phyloP scores from a whole-genome alignment of 495 filamentous ascomycete species.

The Podospora pseudoanserina region DNA sequence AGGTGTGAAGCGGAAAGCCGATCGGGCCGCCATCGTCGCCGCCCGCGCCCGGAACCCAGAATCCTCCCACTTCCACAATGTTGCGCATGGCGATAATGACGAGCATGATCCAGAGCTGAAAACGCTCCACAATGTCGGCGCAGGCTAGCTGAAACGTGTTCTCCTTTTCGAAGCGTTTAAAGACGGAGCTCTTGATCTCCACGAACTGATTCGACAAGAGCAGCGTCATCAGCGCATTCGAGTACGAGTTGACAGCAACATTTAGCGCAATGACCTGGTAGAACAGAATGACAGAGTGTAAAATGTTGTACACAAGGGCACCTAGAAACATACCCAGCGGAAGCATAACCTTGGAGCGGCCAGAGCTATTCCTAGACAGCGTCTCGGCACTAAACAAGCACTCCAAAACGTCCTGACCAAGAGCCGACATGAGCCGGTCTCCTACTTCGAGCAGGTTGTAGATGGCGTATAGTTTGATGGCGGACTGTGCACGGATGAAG shows the following conservation, averaged over 20 bases:
- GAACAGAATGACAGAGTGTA: slow-evolving; percentile 83
- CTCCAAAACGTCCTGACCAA: slow-evolving; percentile 94
- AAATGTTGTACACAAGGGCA: slow-evolving; percentile 79
- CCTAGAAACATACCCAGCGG: slow-evolving; percentile 89
- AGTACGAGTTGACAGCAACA: slow-evolving; percentile 97
- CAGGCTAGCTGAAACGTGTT: slow-evolving; percentile 96
- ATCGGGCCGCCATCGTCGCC: slow-evolving; percentile 44
- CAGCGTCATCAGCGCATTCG: slow-evolving; percentile 88
- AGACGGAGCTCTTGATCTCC: slow-evolving; percentile 95
- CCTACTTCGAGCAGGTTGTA: slow-evolving; percentile 92
- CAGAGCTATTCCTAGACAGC: slow-evolving; percentile 78
- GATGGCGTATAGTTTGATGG: slow-evolving; percentile 97
- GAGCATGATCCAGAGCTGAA: slow-evolving; percentile 96
- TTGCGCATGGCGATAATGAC: slow-evolving; percentile 94
- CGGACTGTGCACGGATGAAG: slow-evolving; percentile 90
- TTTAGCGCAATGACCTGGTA: slow-evolving; percentile 97
- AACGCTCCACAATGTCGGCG: slow-evolving; percentile 93
- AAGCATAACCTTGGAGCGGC: slow-evolving; percentile 85
- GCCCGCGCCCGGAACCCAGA: slow-evolving; percentile 47
- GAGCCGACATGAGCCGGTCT: slow-evolving; percentile 81
- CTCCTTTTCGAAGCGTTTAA: slow-evolving; percentile 97
- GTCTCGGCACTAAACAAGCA: slow-evolving; percentile 92
- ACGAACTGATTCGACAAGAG: slow-evolving; percentile 95
- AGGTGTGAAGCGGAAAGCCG: slow-evolving; percentile 45
- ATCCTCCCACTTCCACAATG: slow-evolving; percentile 84